Base-by-base conservation (phyloP, 192 early-diverging fungal species). In the Phycomyces blakesleeanus region DNA sequence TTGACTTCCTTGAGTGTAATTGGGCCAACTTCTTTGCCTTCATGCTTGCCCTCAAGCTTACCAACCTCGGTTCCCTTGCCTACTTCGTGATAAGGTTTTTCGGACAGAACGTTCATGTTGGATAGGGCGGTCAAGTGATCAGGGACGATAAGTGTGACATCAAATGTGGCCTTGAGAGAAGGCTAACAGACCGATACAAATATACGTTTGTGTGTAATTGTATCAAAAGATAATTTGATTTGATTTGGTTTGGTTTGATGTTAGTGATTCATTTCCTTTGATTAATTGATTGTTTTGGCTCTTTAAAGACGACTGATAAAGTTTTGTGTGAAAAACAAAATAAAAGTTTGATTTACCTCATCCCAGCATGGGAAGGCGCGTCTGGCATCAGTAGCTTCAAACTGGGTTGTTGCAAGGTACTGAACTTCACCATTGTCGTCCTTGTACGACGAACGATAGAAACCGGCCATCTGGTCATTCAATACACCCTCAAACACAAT, bases 301-400 rank as follows among this genome's bases (percentile, higher is more conserved):
- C n/a, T n/a, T n/a, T n/a, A n/a, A n/a, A n/a, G n/a, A n/a, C n/a
- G n/a, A n/a, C n/a, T n/a, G n/a, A n/a, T n/a, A n/a, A n/a, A n/a
- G n/a, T n/a, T n/a, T n/a, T n/a, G n/a, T n/a, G n/a, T n/a, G n/a
- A n/a, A n/a, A n/a, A n/a, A n/a, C n/a, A n/a, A n/a, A n/a, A n/a
- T n/a, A n/a, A n/a, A n/a, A 7, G 7, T 34, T 5, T 34, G 29
- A 5, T 34, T 34, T 79, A 79, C 77, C 74, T 98, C 97, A 77
- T 99, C 96, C 87, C 88, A 97, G 74, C 89, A 98, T n/a, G 97
- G 97, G 75, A 98, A 91, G 15, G 90, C 89, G 34, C 91, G 85
- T 59, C 96, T 88, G 26, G 90, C 90, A 70, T 95, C 89, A 20
- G 92, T 94, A 10, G 94, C 83, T 81, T 97, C 93, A 66, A 97